Evolutionary conservation across 257 asterid genomes (phyloP).

Genomic region (Galeopsis tetrahit): DNA sequence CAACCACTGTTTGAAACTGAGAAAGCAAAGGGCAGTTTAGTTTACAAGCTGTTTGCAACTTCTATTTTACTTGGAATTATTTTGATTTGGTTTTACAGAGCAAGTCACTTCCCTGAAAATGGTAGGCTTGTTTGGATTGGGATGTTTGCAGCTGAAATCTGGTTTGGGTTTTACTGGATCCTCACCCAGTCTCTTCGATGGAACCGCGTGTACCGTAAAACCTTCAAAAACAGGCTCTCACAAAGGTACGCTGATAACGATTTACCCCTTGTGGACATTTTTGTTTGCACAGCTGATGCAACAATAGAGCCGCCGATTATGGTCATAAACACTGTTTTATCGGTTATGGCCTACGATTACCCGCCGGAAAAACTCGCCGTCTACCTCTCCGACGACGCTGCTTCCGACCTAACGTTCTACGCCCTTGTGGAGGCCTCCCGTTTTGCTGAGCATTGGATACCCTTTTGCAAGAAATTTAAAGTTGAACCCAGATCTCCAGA

Average conservation of each 20-base stretch:
- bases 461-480: slow-evolving; percentile 61
- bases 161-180: slow-evolving; percentile 84
- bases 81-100: slow-evolving; percentile 63
- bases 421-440: slow-evolving; percentile 75
- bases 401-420: slow-evolving; percentile 73
- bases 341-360: slow-evolving; percentile 84
- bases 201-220: slow-evolving; percentile 58
- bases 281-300: slow-evolving; percentile 93
- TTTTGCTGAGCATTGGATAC: slow-evolving; percentile 79
- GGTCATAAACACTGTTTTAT: slow-evolving; percentile 86
- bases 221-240: slow-evolving; percentile 66
- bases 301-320: slow-evolving; percentile 78
- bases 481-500: slow-evolving; percentile 80
- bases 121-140: slow-evolving; percentile 62
- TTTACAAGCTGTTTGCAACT: slow-evolving; percentile 63
- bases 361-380: slow-evolving; percentile 82
- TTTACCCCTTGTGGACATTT: slow-evolving; percentile 73
- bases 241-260: slow-evolving; percentile 63
- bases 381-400: slow-evolving; percentile 87
- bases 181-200: slow-evolving; percentile 70
- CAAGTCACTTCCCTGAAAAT: slow-evolving; percentile 37
- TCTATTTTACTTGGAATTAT: slow-evolving; percentile 54
- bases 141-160: slow-evolving; percentile 69
- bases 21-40: slow-evolving; percentile 47
- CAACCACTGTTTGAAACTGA: slow-evolving; percentile 66